Percentiles rank a stretch among this genome's conserved stretches.
Evolutionary conservation across 208 protist genomes (phyloP).

Genomic region (Angomonas deanei): DNA sequence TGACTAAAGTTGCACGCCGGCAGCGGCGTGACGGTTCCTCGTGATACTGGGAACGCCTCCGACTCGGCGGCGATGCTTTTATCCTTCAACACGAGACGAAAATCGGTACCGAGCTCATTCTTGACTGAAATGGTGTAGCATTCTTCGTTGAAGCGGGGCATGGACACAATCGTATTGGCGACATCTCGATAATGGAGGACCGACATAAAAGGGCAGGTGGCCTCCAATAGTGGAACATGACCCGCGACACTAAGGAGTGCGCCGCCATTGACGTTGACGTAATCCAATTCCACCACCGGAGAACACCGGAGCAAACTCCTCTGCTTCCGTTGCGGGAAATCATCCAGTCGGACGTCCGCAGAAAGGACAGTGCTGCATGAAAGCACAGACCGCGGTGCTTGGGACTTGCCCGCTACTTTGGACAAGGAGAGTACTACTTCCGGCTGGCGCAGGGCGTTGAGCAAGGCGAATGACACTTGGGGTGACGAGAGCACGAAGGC

Average conservation of each 20-base stretch:
- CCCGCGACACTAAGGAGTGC: neutral
- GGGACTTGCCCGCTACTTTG: neutral
- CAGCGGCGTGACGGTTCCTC: neutral
- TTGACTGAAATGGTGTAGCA: too few species aligned
- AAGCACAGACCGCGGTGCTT: neutral
- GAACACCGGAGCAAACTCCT: neutral
- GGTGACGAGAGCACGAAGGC: too few species aligned
- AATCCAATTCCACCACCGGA: neutral
- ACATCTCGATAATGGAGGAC: neutral
- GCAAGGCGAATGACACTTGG: too few species aligned
- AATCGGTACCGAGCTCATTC: too few species aligned
- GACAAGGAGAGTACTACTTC: neutral
- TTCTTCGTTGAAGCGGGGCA: neutral
- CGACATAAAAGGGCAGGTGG: neutral
- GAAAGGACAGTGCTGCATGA: neutral
- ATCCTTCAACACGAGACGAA: too few species aligned
- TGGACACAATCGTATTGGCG: neutral
- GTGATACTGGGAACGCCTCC: neutral
- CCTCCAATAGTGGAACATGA: neutral
- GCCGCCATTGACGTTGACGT: neutral
- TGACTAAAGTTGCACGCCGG: neutral
- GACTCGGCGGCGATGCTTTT: too few species aligned
- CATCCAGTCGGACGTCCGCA: neutral
- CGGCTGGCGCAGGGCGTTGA: too few species aligned
- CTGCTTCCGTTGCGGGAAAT: neutral